These are phyloP conservation scores for Myxozyma kluyveri DNA, from an alignment of 805 yeast genomes.

Conservation along the genomic window DNA sequence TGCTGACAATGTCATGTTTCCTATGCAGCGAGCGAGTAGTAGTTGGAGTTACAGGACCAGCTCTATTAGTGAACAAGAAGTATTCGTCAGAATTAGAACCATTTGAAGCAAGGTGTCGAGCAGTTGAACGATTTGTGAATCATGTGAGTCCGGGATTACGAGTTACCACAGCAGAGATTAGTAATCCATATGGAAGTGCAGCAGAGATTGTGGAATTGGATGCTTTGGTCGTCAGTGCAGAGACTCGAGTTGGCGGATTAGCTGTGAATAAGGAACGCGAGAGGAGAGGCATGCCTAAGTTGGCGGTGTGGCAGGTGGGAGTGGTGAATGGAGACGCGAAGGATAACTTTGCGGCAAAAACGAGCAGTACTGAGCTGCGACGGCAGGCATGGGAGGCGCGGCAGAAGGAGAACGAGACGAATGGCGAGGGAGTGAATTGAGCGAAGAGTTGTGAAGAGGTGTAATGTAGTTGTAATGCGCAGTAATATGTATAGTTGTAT, in stretches of 20 bases:
- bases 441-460: no score
- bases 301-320: slow-evolving; percentile 52
- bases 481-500: no score
- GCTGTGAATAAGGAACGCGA: slow-evolving; percentile 64
- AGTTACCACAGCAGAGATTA: slow-evolving; percentile 59
- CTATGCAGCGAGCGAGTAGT: slow-evolving; percentile 56
- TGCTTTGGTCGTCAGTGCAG: slow-evolving; percentile 76
- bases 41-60: slow-evolving; percentile 80
- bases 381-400: slow-evolving; percentile 6
- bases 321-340: slow-evolving; percentile 20
- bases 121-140: slow-evolving; percentile 51
- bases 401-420: background rate
- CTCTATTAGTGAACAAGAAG: slow-evolving; percentile 70
- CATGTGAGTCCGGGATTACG: slow-evolving; percentile 47
- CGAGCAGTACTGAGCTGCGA: slow-evolving; percentile 27
- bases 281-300: slow-evolving; percentile 51
- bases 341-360: slow-evolving; percentile 15
- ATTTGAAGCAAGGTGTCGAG: slow-evolving; percentile 50
- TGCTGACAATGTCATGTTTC: slow-evolving; percentile 70
- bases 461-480: no score
- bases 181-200: slow-evolving; percentile 93
- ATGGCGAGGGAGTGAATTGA: background rate
- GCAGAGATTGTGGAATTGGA: slow-evolving; percentile 70
- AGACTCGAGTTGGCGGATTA: slow-evolving; percentile 72
- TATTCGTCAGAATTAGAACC: slow-evolving; percentile 62